Evolutionary conservation across 345 rosid genomes (phyloP).

Genomic region (Microthlaspi erraticum): DNA sequence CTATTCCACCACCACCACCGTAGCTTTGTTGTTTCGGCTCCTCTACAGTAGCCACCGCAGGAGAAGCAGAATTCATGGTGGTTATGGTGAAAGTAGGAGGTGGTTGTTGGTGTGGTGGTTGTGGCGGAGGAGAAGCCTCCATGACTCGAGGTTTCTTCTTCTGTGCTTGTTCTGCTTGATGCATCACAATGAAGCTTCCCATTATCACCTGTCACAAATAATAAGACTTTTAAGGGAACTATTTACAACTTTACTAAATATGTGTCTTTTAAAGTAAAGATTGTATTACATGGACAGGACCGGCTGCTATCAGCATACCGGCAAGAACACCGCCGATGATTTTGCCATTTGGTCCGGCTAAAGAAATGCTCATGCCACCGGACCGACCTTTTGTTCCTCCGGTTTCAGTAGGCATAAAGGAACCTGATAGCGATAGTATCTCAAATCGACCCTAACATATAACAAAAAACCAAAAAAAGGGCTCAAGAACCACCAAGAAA

Average conservation of each 20-base stretch:
- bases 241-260: background rate
- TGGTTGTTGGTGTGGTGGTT: conserved; percentile 18
- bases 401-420: conserved; percentile 72
- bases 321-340: conserved; percentile 95
- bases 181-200: conserved; percentile 83
- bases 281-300: conserved; percentile 80
- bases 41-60: conserved; percentile 46
- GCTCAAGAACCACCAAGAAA: background rate
- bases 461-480: background rate
- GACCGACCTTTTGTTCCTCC: conserved; percentile 85
- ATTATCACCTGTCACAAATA: conserved; percentile 67
- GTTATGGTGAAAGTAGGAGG: conserved; percentile 49
- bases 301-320: conserved; percentile 87
- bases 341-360: conserved; percentile 90
- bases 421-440: conserved; percentile 91
- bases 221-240: background rate
- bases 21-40: conserved; percentile 39
- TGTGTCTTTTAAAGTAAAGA: background rate
- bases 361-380: conserved; percentile 96
- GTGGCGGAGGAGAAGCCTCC: conserved; percentile 41
- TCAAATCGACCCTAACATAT: conserved; percentile 85
- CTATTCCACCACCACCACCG: conserved; percentile 40
- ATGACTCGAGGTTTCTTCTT: conserved; percentile 59
- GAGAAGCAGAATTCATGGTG: conserved; percentile 42
- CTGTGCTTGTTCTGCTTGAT: conserved; percentile 71